Evolutionary conservation across 257 asterid species (phyloP).

Genomic region (Nicotiana paniculata): DNA sequence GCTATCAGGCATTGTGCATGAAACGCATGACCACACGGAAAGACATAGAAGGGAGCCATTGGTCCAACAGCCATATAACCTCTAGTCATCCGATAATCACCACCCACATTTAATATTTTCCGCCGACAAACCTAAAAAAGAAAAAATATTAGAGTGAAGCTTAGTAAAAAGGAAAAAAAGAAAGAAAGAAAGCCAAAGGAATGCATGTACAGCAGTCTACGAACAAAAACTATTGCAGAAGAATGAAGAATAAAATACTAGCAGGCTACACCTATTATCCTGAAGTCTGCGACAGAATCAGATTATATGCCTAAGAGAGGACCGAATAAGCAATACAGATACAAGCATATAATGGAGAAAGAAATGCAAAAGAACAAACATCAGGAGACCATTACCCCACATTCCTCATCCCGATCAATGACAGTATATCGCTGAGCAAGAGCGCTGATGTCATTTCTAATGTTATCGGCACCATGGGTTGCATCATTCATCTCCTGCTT

Average conservation of each 20-base stretch:
- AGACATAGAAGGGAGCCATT: constrained; percentile 94
- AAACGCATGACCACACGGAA: constrained; percentile 96
- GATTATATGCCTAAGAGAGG: not conserved
- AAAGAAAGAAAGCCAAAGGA: not conserved
- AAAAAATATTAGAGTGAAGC: not conserved
- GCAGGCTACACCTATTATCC: not conserved
- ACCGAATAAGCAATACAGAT: not conserved
- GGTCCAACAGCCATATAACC: constrained; percentile 73
- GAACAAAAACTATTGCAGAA: not conserved
- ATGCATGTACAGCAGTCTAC: not conserved
- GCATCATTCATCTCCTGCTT: constrained; percentile 99
- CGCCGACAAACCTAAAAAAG: constrained; percentile 67
- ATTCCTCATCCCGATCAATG: constrained; percentile 79
- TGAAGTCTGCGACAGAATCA: not conserved
- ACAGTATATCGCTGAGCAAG: constrained; percentile 89
- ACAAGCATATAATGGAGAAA: not conserved
- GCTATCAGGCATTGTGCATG: constrained; percentile 90
- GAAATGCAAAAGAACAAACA: not conserved
- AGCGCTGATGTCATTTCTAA: constrained; percentile 87
- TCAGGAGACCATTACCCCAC: constrained; percentile 72
- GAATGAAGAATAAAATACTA: not conserved
- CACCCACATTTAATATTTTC: constrained; percentile 65
- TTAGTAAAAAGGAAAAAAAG: not conserved
- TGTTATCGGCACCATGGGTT: constrained; percentile 92
- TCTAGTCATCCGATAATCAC: constrained; percentile 59